Conservation (phyloP, 345 rosid species). For the Populus alba region DNA sequence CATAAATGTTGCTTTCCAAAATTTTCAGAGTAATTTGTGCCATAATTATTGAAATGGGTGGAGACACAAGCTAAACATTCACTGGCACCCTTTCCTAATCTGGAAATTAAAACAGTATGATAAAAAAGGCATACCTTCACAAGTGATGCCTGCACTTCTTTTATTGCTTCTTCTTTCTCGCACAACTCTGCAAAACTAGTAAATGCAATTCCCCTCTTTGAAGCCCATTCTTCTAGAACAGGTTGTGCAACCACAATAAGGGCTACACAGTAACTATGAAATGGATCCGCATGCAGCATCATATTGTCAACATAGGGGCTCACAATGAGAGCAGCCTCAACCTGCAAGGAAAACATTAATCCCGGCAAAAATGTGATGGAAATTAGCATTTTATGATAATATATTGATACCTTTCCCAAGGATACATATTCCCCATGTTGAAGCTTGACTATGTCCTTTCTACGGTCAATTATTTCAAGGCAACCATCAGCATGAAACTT, state of each 20-base stretch:
- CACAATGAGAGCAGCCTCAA: constrained; percentile 77
- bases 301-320: constrained; percentile 76
- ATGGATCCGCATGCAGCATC: constrained; percentile 94
- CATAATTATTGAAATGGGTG: background rate
- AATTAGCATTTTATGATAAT: background rate
- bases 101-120: background rate
- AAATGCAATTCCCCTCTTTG: constrained; percentile 55
- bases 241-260: constrained; percentile 71
- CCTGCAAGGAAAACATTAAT: constrained; percentile 46
- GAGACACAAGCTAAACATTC: background rate
- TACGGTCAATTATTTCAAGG: constrained; percentile 95
- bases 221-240: constrained; percentile 76
- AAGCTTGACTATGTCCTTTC: constrained; percentile 95
- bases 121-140: constrained; percentile 47
- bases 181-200: constrained; percentile 60
- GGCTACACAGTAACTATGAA: constrained; percentile 87
- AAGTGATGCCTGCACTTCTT: constrained; percentile 81
- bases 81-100: background rate
- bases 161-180: constrained; percentile 50
- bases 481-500: constrained; percentile 91
- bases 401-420: constrained; percentile 75
- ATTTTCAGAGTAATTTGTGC: background rate
- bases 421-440: constrained; percentile 99
- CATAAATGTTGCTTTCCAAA: background rate
- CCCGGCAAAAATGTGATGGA: constrained; percentile 2